phyloP scores from a whole-genome alignment of 2,329 filamentous ascomycete species.

The Corinectria fuckeliana region DNA sequence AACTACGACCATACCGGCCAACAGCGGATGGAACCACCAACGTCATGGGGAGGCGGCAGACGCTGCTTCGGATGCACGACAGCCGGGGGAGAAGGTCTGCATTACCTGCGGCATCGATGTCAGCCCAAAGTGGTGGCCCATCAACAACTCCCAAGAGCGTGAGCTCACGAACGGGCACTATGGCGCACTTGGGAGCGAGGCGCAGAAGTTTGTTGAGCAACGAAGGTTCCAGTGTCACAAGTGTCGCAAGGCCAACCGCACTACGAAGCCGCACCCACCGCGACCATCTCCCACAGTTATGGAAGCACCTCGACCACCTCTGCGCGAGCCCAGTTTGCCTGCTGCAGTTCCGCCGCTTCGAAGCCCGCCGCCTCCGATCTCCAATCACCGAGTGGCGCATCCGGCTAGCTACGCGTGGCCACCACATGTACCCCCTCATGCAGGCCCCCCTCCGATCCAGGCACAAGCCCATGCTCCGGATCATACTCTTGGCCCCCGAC shows the following conservation, averaged over 20 bases:
- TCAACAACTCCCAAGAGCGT: conserved; percentile 59
- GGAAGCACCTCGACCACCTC: conserved; percentile 29
- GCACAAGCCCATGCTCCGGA: conserved; percentile 34
- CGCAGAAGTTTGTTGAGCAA: conserved; percentile 64
- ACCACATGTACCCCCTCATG: conserved; percentile 31
- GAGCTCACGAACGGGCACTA: conserved; percentile 59
- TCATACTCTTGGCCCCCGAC: conserved; percentile 38
- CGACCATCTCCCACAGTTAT: conserved; percentile 28
- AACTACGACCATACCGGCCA: conserved; percentile 50
- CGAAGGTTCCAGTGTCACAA: conserved; percentile 77
- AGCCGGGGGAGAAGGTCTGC: conserved; percentile 62
- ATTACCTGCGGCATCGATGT: conserved; percentile 72
- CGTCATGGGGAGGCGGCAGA: conserved; percentile 39
- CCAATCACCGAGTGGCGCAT: conserved; percentile 37
- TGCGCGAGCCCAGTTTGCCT: conserved; percentile 25
- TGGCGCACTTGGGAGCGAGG: conserved; percentile 60
- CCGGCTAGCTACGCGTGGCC: conserved; percentile 36
- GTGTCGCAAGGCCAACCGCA: conserved; percentile 65
- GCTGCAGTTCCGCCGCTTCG: conserved; percentile 34
- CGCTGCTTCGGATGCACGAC: conserved; percentile 36
- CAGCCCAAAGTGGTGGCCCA: conserved; percentile 76
- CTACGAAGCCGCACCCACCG: conserved; percentile 44
- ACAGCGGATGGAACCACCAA: conserved; percentile 21
- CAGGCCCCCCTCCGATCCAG: conserved; percentile 32
- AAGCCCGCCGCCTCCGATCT: conserved; percentile 38